Evolutionary conservation across 2,329 filamentous ascomycete genomes (phyloP), one percentile per base, ranked within the genome.

Genomic region (Orbilia ellipsospora): DNA sequence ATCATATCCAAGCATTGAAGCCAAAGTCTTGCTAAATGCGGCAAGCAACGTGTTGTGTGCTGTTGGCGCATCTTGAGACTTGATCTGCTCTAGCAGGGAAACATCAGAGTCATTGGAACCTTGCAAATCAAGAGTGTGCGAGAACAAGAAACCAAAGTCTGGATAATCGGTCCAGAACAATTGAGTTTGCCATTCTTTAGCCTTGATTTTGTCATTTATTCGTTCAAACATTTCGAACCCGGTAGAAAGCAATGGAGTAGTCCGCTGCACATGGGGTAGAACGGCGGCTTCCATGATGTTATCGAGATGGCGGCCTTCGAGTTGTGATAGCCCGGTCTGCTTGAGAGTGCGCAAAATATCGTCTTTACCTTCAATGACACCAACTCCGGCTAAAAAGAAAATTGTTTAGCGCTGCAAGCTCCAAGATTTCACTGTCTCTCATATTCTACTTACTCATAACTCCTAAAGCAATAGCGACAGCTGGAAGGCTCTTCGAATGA

Each of bases 351-450:
- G 54, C 42, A 66, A 23, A 13, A 28, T 76, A 56, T 51, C 78
- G 75, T 44, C 78, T 77, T 36, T 60, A 48, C 56, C 61, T 59
- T 61, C 65, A 28, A 54, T 79, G 66, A 77, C 60, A 28, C 76
- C 67, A 60, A 75, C 73, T 45, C 51, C 50, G 48, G 56, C 57
- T 60, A 28, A 23, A 8, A 16, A 44, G 36, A 16, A n/a, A 23
- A 44, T 10, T 36, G 26, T 12, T 62, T 70, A 57, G 23, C 7
- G n/a, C 20, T 45, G 10, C 6, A 15, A 63, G n/a, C 31, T 2
- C 16, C 12, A 40, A 15, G 55, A 16, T 48, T 2, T 42, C 12
- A 40, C 15, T n/a, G 10, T 36, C 31, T 10, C 5, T 36, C 6
- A 7, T 10, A 16, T 13, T 16, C 16, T 51, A 63, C 66, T 70